Evolutionary conservation across 2,329 filamentous ascomycete species (phyloP).

Genomic region (Penicillium sp.): DNA sequence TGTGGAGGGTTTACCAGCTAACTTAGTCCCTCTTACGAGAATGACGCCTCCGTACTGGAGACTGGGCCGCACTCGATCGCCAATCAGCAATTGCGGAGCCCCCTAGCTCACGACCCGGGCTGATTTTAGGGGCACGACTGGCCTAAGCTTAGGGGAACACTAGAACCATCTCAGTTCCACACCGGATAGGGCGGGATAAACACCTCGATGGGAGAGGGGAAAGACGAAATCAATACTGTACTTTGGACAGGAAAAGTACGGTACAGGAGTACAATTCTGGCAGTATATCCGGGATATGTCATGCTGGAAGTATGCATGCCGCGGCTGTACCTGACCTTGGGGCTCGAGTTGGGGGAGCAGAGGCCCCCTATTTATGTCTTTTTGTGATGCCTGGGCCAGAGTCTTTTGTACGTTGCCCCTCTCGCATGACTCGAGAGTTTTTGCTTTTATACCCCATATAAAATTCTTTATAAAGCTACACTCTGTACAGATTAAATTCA

Average conservation of each 20-base stretch:
- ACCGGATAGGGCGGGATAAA: constrained; percentile 4
- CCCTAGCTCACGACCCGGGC: neutral
- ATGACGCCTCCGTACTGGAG: constrained; percentile 3
- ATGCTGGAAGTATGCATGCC: constrained; percentile 9
- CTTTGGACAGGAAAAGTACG: constrained; percentile 1
- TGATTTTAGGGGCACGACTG: neutral
- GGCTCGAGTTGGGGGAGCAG: constrained; percentile 1
- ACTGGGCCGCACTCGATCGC: constrained; percentile 14
- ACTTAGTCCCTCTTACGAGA: neutral
- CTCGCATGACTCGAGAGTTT: neutral
- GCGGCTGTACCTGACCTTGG: constrained; percentile 4
- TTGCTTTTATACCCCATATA: neutral
- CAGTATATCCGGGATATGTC: neutral
- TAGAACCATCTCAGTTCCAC: neutral
- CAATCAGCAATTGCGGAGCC: constrained; percentile 13
- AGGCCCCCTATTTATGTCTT: constrained; percentile 3
- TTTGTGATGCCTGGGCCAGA: neutral
- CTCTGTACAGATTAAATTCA: no score
- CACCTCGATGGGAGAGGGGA: neutral
- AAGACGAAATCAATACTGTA: neutral
- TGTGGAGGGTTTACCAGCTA: neutral
- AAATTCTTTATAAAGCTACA: neutral
- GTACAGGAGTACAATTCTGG: neutral
- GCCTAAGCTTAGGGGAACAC: neutral
- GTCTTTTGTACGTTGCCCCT: neutral